These are phyloP conservation scores for Halophytophthora batemanensis DNA, from an alignment of 352 stramenopile genomes.

Conservation along the genomic window DNA sequence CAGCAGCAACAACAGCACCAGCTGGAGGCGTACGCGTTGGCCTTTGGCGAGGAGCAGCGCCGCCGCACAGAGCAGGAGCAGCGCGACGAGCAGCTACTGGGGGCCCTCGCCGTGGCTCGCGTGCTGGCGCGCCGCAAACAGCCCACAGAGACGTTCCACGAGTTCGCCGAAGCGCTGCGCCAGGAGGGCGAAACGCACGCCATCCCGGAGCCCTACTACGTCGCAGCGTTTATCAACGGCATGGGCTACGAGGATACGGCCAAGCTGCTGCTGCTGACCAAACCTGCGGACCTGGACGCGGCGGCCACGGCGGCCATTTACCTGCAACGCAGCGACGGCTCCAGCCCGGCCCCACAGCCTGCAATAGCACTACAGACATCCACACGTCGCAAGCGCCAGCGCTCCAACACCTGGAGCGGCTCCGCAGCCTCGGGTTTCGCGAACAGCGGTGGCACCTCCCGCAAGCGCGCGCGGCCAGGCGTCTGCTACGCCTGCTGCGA, in stretches of 20 bases:
- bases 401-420: too few relatives aligned
- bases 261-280: conserved; percentile 16
- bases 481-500: conserved; percentile 17
- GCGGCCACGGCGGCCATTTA: conserved; percentile 23
- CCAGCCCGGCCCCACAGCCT: conserved; percentile 3
- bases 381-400: too few relatives aligned
- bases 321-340: conserved; percentile 20
- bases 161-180: conserved; percentile 21
- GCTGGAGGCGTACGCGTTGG: too few relatives aligned
- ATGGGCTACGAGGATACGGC: conserved; percentile 13
- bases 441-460: too few relatives aligned
- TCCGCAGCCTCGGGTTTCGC: too few relatives aligned
- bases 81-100: conserved; percentile 17
- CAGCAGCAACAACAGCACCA: too few relatives aligned
- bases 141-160: conserved; percentile 20
- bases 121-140: conserved; percentile 18
- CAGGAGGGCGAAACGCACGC: conserved; percentile 13
- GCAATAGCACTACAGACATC: conserved; percentile 8
- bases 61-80: conserved; percentile 1
- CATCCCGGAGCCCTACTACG: conserved; percentile 22
- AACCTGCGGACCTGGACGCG: conserved; percentile 14
- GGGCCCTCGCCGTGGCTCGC: conserved; percentile 18
- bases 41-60: background rate
- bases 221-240: conserved; percentile 26
- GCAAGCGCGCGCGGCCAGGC: conserved; percentile 16